Conservation (phyloP, 2,329 filamentous ascomycete species). For the Penicillium aurantiogriseum region DNA sequence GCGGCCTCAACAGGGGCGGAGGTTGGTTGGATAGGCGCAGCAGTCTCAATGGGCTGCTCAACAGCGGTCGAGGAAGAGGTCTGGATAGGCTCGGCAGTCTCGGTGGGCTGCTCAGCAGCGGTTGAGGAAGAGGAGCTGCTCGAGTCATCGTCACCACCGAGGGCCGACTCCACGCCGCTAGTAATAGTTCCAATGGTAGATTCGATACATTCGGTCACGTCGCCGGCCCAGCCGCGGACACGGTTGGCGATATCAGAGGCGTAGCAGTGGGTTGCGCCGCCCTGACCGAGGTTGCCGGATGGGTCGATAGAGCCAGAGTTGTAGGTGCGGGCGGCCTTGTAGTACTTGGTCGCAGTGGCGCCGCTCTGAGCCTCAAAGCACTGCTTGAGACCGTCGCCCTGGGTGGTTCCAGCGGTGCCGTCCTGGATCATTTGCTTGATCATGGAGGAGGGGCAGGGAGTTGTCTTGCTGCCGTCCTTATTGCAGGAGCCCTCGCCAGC, state of each 20-base stretch:
- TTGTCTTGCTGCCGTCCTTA: conserved; percentile 22
- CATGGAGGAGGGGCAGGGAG: conserved; percentile 25
- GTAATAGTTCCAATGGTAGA: conserved; percentile 17
- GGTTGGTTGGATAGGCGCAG: conserved; percentile 7
- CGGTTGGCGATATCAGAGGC: conserved; percentile 31
- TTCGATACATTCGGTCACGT: conserved; percentile 19
- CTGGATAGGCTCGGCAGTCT: conserved; percentile 1
- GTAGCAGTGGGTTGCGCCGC: conserved; percentile 31
- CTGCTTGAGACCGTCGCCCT: conserved; percentile 37
- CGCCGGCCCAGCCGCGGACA: conserved; percentile 26
- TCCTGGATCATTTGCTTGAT: conserved; percentile 43
- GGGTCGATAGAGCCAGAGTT: conserved; percentile 41
- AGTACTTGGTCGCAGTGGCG: conserved; percentile 26
- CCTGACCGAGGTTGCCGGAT: conserved; percentile 32
- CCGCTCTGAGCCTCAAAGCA: conserved; percentile 30
- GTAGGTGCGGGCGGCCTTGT: conserved; percentile 42
- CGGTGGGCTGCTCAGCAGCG: conserved; percentile 7
- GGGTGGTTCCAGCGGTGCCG: conserved; percentile 37
- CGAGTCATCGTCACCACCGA: conserved; percentile 11
- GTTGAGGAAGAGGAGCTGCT: conserved; percentile 9
- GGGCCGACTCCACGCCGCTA: conserved; percentile 4
- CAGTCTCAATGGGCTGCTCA: conserved; percentile 4
- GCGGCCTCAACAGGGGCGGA: background rate
- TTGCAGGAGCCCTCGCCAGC: conserved; percentile 38
- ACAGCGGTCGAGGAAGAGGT: conserved; percentile 8